phyloP scores from a whole-genome alignment of 106 monocot species.

The Vanilla planifolia region DNA sequence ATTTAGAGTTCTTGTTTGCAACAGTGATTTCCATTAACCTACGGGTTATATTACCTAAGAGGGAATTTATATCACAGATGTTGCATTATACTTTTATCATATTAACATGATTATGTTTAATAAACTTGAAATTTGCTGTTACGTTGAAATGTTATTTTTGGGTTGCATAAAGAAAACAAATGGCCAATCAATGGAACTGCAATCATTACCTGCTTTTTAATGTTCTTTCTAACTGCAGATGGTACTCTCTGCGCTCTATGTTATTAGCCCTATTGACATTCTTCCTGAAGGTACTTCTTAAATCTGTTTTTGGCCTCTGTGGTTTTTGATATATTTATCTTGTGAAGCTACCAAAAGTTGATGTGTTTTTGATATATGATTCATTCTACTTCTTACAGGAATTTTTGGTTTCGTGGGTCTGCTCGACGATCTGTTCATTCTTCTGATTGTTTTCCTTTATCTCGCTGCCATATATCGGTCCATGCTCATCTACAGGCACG shows the following conservation, averaged over 20 bases:
- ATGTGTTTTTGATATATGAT: background rate
- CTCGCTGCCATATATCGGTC: constrained; percentile 83
- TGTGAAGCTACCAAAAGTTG: background rate
- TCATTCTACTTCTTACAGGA: constrained; percentile 22
- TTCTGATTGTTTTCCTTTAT: constrained; percentile 85
- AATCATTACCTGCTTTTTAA: no score
- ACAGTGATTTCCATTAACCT: background rate
- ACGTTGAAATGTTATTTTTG: no score
- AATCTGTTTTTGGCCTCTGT: background rate
- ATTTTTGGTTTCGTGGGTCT: constrained; percentile 66
- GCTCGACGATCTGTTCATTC: constrained; percentile 72
- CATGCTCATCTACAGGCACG: constrained; percentile 76
- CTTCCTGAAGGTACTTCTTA: constrained; percentile 70
- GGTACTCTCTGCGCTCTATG: constrained; percentile 50
- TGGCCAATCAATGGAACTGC: no score
- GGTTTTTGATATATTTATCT: background rate
- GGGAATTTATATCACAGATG: no score
- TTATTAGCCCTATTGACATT: constrained; percentile 81
- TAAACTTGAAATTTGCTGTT: no score
- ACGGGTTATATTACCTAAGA: no score
- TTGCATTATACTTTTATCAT: no score
- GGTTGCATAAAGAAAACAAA: no score
- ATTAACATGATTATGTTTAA: no score
- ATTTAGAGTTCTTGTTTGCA: background rate
- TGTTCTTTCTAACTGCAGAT: constrained; percentile 27